Evolutionary conservation across 805 yeast species (phyloP).

Genomic region (Ogataea nitratoaversa): DNA sequence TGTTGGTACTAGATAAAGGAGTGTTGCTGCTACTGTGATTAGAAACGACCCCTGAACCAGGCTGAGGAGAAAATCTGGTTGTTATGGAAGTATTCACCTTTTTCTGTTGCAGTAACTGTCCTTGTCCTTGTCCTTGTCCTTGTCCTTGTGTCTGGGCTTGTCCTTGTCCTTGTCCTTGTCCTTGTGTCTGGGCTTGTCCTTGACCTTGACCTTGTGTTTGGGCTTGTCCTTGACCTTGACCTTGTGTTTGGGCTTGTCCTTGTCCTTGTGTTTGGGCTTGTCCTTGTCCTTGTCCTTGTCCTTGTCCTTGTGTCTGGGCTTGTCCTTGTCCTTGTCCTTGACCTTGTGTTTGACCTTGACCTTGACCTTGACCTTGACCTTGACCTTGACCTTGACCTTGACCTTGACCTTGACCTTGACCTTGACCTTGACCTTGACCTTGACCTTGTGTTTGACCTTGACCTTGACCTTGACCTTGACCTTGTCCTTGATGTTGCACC

Average conservation of each 20-base stretch:
- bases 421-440: slow-evolving; percentile 6
- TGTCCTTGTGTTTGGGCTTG: slow-evolving; percentile 14
- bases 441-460: slow-evolving; percentile 10
- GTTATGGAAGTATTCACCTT: slow-evolving; percentile 22
- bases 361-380: slow-evolving; percentile 6
- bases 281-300: slow-evolving; percentile 3
- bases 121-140: slow-evolving; percentile 4
- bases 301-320: slow-evolving; percentile 11
- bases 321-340: slow-evolving; percentile 6
- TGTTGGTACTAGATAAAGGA: too few species aligned
- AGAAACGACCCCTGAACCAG: slow-evolving; percentile 18
- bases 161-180: slow-evolving; percentile 3
- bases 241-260: slow-evolving; percentile 4
- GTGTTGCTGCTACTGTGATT: not conserved
- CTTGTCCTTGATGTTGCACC: not conserved
- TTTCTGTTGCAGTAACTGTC: slow-evolving; percentile 13
- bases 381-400: slow-evolving; percentile 13
- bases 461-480: not conserved
- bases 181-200: slow-evolving; percentile 6
- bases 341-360: slow-evolving; percentile 3
- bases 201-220: slow-evolving; percentile 12
- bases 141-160: slow-evolving; percentile 7
- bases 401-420: slow-evolving; percentile 5
- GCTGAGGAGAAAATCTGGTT: slow-evolving; percentile 29
- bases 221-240: slow-evolving; percentile 5